These are phyloP conservation scores for Hypoxylon sp. DNA, from an alignment of 2,329 filamentous ascomycete genomes.

Conservation along the genomic window DNA sequence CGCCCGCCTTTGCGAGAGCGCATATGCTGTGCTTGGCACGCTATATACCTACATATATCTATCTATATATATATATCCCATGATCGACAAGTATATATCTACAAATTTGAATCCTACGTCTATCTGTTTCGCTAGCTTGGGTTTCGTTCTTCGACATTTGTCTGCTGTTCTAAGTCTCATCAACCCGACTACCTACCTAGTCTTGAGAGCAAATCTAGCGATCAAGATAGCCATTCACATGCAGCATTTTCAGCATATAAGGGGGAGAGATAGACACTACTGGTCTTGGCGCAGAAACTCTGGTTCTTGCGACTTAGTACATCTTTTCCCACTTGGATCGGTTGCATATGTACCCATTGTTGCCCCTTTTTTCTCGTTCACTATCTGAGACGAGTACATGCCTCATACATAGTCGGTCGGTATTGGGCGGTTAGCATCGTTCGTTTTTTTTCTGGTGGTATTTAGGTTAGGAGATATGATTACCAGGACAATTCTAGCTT, in stretches of 20 bases:
- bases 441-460: slow-evolving; percentile 12
- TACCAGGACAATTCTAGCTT: slow-evolving; percentile 26
- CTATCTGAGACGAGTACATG: slow-evolving; percentile 14
- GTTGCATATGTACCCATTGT: slow-evolving; percentile 30
- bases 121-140: slow-evolving; percentile 1
- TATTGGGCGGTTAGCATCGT: slow-evolving; percentile 43
- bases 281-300: slow-evolving; percentile 4
- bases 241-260: slow-evolving; percentile 8
- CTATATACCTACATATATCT: slow-evolving; percentile 13
- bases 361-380: slow-evolving; percentile 6
- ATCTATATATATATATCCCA: slow-evolving; percentile 38
- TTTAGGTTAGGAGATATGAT: slow-evolving; percentile 12
- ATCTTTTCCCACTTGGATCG: slow-evolving; percentile 16
- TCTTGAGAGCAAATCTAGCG: slow-evolving; percentile 13
- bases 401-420: slow-evolving; percentile 15
- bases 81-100: slow-evolving; percentile 37
- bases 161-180: not conserved
- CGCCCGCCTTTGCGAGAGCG: slow-evolving; percentile 30
- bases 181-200: not conserved
- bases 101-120: slow-evolving; percentile 36
- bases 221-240: slow-evolving; percentile 5
- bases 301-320: not conserved
- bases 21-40: slow-evolving; percentile 30
- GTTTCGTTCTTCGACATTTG: slow-evolving; percentile 1
- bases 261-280: slow-evolving; percentile 5